Percentiles rank a stretch among this genome's conserved stretches.
These are phyloP conservation scores for Schoenoplectus triqueter DNA, from an alignment of 202 grass and related monocot genomes.

Conservation along the genomic window DNA sequence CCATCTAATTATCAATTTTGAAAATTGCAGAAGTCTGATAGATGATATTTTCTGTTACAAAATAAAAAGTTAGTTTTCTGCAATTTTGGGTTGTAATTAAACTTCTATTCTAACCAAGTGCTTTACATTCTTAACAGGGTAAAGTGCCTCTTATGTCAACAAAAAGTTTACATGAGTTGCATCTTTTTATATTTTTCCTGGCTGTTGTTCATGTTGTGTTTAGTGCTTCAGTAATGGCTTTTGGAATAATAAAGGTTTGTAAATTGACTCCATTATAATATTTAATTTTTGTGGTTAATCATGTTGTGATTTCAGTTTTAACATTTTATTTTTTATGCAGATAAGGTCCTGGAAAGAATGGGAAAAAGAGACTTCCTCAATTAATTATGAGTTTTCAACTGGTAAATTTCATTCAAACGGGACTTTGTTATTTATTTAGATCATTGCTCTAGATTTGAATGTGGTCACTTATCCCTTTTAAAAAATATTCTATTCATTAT, in stretches of 20 bases:
- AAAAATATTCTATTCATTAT: background rate
- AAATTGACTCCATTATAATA: background rate
- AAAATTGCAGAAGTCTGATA: background rate
- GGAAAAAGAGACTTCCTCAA: constrained; percentile 63
- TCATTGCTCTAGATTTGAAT: background rate
- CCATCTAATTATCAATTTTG: constrained; percentile 12
- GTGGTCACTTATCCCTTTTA: background rate
- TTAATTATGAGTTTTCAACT: constrained; percentile 63
- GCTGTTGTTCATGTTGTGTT: constrained; percentile 79
- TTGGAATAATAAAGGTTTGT: constrained; percentile 66
- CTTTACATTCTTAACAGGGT: constrained; percentile 50
- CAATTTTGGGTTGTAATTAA: constrained; percentile 20
- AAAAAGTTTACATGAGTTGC: constrained; percentile 75
- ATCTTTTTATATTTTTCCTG: constrained; percentile 90
- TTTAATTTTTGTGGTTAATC: background rate
- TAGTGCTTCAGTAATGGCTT: constrained; percentile 68
- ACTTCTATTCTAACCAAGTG: constrained; percentile 15
- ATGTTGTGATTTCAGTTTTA: background rate
- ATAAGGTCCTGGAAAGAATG: constrained; percentile 81
- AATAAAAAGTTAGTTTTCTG: constrained; percentile 24
- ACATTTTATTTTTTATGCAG: constrained; percentile 41
- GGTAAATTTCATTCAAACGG: constrained; percentile 46
- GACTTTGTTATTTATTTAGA: background rate
- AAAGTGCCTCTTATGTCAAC: constrained; percentile 70
- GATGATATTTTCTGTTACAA: constrained; percentile 37